Evolutionary conservation across 2,329 filamentous ascomycete genomes (phyloP).

Genomic region (Amauroascus verrucosus): DNA sequence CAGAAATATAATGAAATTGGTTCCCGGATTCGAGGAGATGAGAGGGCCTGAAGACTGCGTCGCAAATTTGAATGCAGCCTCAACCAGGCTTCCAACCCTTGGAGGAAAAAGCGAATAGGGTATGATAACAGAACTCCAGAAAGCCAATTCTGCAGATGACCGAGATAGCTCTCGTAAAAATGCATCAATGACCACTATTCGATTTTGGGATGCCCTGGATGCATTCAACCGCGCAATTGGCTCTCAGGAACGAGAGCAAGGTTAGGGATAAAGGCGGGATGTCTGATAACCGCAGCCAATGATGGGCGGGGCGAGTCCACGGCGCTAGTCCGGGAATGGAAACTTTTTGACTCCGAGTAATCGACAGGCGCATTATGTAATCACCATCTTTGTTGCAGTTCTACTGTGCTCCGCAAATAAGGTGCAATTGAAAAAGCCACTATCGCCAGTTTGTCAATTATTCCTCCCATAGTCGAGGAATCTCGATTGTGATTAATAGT

Average conservation of each 20-base stretch:
- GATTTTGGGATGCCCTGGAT: neutral
- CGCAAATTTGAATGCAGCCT: neutral
- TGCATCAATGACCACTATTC: neutral
- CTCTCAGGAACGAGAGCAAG: slow-evolving; percentile 5
- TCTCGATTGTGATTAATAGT: no score
- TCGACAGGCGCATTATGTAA: slow-evolving; percentile 9
- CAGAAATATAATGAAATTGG: neutral
- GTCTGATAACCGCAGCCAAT: neutral
- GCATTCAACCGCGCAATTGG: slow-evolving; percentile 2
- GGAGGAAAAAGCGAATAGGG: neutral
- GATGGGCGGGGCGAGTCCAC: neutral
- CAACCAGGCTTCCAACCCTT: neutral
- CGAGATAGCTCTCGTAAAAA: neutral
- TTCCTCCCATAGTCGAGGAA: no score
- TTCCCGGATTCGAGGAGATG: neutral
- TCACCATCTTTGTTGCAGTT: no score
- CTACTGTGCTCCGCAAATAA: no score
- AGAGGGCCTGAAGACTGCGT: neutral
- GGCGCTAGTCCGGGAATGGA: neutral
- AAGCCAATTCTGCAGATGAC: neutral
- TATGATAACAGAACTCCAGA: neutral
- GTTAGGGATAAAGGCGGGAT: neutral
- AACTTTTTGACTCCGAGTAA: neutral
- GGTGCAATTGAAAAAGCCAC: no score
- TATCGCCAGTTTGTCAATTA: no score